Conservation (phyloP, 495 filamentous ascomycete species). For the Aspergillus biplanus region DNA sequence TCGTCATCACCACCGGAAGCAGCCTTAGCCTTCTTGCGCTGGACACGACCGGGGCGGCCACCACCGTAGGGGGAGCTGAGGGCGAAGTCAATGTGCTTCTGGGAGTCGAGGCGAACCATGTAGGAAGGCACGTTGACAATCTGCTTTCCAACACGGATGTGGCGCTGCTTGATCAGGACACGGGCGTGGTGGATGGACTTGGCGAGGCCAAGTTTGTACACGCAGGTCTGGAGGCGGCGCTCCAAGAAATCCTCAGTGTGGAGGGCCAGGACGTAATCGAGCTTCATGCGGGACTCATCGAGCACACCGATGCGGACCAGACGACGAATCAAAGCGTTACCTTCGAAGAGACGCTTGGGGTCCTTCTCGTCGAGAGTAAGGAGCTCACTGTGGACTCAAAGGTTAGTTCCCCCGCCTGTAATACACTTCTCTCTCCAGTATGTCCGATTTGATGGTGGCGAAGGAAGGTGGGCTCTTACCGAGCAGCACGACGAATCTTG, state of each 20-base stretch:
- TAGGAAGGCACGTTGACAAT: constrained; percentile 99
- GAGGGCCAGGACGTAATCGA: constrained; percentile 99
- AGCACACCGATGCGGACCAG: constrained; percentile 99
- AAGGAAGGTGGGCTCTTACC: constrained; percentile 60
- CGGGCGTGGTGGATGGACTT: constrained; percentile 99
- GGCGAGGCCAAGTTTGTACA: constrained; percentile 99
- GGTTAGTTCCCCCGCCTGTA: too few relatives aligned
- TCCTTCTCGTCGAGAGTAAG: constrained; percentile 99
- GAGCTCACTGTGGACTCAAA: constrained; percentile 72
- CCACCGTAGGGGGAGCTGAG: constrained; percentile 97
- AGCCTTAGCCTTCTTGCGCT: constrained; percentile 98
- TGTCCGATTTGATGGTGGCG: background rate
- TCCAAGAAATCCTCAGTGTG: constrained; percentile 99
- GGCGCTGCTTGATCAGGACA: constrained; percentile 97
- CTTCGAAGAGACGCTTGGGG: constrained; percentile 99
- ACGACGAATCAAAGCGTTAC: constrained; percentile 99
- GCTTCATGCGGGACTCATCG: constrained; percentile 99
- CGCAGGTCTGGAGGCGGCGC: constrained; percentile 97
- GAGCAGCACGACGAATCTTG: constrained; percentile 99
- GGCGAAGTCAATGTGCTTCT: constrained; percentile 99
- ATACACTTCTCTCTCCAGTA: too few relatives aligned
- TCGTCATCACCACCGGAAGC: constrained; percentile 84
- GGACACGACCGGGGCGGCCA: constrained; percentile 92
- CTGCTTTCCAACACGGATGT: constrained; percentile 99
- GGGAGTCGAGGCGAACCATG: constrained; percentile 98